These are phyloP conservation scores for Gloeophyllum trabeum DNA, from an alignment of 768 basidiomycete species.

Conservation along the genomic window DNA sequence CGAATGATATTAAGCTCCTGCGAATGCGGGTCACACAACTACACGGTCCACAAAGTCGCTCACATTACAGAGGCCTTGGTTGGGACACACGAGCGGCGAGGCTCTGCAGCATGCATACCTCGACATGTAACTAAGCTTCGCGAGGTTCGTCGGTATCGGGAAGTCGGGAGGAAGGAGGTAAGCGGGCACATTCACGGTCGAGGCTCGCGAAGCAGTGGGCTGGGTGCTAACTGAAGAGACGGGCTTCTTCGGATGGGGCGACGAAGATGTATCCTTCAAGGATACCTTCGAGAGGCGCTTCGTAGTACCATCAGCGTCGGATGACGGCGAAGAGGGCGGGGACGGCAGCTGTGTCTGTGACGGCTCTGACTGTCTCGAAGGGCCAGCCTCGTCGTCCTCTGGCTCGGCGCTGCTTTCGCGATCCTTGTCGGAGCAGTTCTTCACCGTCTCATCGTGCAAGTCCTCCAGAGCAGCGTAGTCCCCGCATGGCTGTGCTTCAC, in stretches of 20 bases:
- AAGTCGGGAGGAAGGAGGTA: conserved; percentile 12
- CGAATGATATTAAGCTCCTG: conserved; percentile 47
- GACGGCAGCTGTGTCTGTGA: background rate
- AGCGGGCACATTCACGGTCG: conserved; percentile 8
- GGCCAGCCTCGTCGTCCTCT: conserved; percentile 14
- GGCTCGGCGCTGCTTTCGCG: conserved; percentile 15
- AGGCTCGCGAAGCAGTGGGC: conserved; percentile 1
- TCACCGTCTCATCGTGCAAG: conserved; percentile 33
- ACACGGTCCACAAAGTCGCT: background rate
- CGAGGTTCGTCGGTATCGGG: conserved; percentile 9
- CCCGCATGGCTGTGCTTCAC: conserved; percentile 34
- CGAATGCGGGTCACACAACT: background rate
- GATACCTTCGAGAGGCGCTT: background rate
- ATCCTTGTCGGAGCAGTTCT: conserved; percentile 19
- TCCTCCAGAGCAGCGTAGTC: conserved; percentile 46
- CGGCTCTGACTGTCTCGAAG: background rate
- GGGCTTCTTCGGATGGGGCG: background rate
- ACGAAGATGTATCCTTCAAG: background rate
- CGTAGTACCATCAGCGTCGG: background rate
- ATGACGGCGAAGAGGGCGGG: background rate
- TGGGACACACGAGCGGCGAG: conserved; percentile 58
- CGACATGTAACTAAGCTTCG: conserved; percentile 19
- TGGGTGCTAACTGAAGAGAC: conserved; percentile 3
- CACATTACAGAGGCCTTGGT: conserved; percentile 41
- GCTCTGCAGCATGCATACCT: conserved; percentile 50